These are phyloP conservation scores for Umbelopsis sp. DNA, from an alignment of 192 early-diverging fungal genomes.

Conservation along the genomic window DNA sequence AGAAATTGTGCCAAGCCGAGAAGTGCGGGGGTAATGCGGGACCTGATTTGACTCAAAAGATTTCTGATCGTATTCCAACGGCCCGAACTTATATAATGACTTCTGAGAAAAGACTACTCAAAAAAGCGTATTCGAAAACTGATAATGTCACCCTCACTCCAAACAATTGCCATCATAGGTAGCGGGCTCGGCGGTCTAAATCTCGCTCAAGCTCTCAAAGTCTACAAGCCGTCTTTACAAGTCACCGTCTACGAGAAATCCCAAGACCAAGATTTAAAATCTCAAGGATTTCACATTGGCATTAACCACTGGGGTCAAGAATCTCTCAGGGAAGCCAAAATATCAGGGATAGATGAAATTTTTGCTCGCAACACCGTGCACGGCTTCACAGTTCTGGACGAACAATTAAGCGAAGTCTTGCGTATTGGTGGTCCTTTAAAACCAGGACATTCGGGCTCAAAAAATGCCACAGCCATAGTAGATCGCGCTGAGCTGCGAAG, in stretches of 20 bases:
- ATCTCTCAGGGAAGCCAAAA: conserved; percentile 16
- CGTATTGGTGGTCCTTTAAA: conserved; percentile 10
- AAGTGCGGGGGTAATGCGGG: too few species aligned
- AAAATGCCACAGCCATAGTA: conserved; percentile 3
- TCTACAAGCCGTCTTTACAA: not conserved
- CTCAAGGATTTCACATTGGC: conserved; percentile 28
- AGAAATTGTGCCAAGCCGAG: too few species aligned
- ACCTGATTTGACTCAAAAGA: too few species aligned
- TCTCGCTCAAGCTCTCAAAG: conserved; percentile 20
- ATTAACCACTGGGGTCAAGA: conserved; percentile 21
- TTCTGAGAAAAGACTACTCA: too few species aligned
- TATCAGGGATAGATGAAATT: conserved; percentile 5
- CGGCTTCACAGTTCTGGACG: conserved; percentile 10
- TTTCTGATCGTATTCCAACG: too few species aligned
- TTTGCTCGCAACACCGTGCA: not conserved
- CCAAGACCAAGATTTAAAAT: not conserved
- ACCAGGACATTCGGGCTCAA: not conserved
- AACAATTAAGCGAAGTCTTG: not conserved
- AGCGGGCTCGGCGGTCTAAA: conserved; percentile 28
- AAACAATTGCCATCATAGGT: conserved; percentile 27
- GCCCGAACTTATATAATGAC: too few species aligned
- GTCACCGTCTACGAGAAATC: conserved; percentile 23
- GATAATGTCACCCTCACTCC: not conserved
- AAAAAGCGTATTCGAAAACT: too few species aligned
- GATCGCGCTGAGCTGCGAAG: conserved; percentile 20